Evolutionary conservation across 2,329 filamentous ascomycete genomes (phyloP).

Genomic region (Magnaporthiopsis rhizophila): DNA sequence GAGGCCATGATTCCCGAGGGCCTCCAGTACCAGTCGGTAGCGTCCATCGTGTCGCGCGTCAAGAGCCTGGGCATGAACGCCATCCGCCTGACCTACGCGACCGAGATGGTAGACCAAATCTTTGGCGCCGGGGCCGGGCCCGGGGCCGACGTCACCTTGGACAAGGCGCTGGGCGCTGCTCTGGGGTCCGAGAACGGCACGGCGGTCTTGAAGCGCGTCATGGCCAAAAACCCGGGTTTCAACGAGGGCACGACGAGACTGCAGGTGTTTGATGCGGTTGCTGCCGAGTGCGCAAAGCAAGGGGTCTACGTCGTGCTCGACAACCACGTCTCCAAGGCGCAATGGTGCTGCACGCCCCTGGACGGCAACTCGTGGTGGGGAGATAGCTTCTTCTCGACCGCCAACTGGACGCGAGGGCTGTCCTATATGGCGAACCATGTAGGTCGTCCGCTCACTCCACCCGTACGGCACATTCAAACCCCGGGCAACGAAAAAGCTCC

Average conservation of each 20-base stretch:
- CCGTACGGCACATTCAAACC: too few relatives aligned
- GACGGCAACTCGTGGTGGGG: conserved; percentile 46
- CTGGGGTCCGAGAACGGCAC: conserved; percentile 40
- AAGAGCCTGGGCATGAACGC: conserved; percentile 46
- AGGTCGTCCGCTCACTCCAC: not conserved
- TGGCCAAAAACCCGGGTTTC: conserved; percentile 42
- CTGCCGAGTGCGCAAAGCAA: conserved; percentile 39
- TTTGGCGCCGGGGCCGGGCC: conserved; percentile 28
- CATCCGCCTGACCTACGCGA: conserved; percentile 46
- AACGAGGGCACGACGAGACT: conserved; percentile 37
- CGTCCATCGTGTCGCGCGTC: conserved; percentile 38
- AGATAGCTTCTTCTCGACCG: conserved; percentile 42
- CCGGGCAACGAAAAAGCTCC: too few relatives aligned
- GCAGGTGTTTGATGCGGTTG: conserved; percentile 46
- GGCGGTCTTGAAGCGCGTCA: conserved; percentile 33
- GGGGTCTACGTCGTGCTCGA: conserved; percentile 41
- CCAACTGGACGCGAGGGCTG: conserved; percentile 45
- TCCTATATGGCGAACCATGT: conserved; percentile 37
- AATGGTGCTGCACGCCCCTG: conserved; percentile 37
- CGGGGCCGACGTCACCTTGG: conserved; percentile 28
- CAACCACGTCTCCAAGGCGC: conserved; percentile 40
- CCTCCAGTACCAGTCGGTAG: conserved; percentile 43
- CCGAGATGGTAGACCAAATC: conserved; percentile 46
- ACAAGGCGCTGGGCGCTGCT: conserved; percentile 27
- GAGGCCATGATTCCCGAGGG: conserved; percentile 51